These are phyloP conservation scores for Mercurialis annua DNA, from an alignment of 345 rosid species.

Conservation along the genomic window DNA sequence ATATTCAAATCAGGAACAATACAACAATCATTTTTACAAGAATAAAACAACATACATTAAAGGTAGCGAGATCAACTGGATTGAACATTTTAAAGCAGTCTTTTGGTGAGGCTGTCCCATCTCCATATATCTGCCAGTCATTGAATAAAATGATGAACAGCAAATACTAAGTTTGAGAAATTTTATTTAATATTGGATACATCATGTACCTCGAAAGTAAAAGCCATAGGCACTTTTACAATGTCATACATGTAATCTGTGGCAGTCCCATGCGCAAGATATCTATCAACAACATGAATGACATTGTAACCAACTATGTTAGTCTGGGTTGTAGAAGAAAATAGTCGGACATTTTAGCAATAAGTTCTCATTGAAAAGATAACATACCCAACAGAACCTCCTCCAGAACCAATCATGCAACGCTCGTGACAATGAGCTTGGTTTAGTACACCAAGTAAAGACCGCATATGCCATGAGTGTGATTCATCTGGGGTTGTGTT, in stretches of 20 bases:
- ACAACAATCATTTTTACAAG: neutral
- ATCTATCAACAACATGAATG: conserved; percentile 12
- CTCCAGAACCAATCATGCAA: conserved; percentile 92
- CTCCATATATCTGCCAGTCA: conserved; percentile 77
- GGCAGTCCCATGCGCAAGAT: conserved; percentile 96
- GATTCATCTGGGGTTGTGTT: conserved; percentile 77
- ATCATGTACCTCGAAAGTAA: conserved; percentile 89
- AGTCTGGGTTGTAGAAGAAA: neutral
- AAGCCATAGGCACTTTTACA: conserved; percentile 86
- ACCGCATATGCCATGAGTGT: conserved; percentile 53
- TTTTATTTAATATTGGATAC: conserved; percentile 11
- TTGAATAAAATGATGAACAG: conserved; percentile 4
- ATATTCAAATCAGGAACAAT: neutral
- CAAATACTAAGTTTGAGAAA: neutral
- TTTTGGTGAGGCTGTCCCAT: conserved; percentile 47
- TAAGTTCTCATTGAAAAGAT: conserved; percentile 6
- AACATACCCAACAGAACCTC: conserved; percentile 96
- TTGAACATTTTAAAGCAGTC: conserved; percentile 98
- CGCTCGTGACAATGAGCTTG: conserved; percentile 65
- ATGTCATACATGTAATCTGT: conserved; percentile 92
- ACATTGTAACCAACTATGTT: neutral
- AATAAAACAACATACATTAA: conserved; percentile 47
- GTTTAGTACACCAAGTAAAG: conserved; percentile 71
- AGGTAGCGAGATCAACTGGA: conserved; percentile 69
- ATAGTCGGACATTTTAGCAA: neutral